These are phyloP conservation scores for Aspergillus luchuensis DNA, from an alignment of 2,329 filamentous ascomycete genomes.

Conservation along the genomic window DNA sequence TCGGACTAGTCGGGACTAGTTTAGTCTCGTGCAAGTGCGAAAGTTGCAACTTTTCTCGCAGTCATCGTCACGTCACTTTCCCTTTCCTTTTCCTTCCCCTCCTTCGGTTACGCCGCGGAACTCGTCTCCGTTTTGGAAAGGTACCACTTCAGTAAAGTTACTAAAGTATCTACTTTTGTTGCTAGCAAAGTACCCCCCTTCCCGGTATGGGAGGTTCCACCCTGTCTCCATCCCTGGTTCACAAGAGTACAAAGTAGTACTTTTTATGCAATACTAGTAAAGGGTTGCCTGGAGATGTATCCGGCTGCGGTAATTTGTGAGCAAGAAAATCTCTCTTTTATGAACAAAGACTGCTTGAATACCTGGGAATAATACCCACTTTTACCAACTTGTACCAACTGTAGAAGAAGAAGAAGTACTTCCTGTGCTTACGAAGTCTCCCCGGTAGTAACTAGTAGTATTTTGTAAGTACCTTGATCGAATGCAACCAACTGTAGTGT, in stretches of 20 bases:
- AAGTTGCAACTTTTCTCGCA: background rate
- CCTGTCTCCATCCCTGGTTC: no score
- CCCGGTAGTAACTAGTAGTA: background rate
- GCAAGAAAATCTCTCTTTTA: no score
- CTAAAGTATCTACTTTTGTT: no score
- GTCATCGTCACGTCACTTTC: slow-evolving; percentile 9
- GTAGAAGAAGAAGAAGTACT: no score
- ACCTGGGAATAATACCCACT: background rate
- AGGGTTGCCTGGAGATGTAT: background rate
- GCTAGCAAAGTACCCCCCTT: no score
- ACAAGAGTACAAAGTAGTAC: background rate
- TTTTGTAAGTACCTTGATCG: background rate
- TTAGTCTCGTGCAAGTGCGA: background rate
- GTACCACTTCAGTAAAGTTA: background rate
- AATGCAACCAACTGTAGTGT: background rate
- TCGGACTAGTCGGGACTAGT: background rate
- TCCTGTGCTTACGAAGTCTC: no score
- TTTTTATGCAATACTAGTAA: background rate
- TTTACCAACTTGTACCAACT: no score
- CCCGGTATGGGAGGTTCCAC: no score
- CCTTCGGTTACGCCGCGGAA: slow-evolving; percentile 3
- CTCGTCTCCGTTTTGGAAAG: slow-evolving; percentile 1
- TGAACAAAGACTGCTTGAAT: background rate
- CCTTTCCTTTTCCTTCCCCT: no score
- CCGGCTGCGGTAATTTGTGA: background rate